Base-by-base conservation (phyloP, 768 basidiomycete species). In the Rhizopogon vulgaris region DNA sequence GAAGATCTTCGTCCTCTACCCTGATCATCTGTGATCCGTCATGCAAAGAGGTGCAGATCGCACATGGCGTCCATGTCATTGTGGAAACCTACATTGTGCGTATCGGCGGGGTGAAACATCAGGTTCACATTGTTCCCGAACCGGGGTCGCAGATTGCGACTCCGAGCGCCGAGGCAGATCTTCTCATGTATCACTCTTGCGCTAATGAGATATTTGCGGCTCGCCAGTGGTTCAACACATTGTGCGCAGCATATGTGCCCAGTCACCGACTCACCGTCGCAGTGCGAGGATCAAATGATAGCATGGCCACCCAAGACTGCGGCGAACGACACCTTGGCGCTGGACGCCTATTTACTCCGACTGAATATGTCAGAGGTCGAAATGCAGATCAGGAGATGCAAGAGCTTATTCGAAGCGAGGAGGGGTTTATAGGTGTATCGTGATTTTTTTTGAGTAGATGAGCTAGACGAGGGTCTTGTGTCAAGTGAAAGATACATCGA, bases 221-320 rank as follows among this genome's bases (percentile, higher is more conserved):
- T 49, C 49, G 28, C 18, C 30, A 18, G 24, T 25, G 27, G 25
- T 49, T 49, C 30, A 1, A 15, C 17, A 8, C 27, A 15, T 58
- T 67, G 48, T 51, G 53, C 32, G 46, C 39, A 8, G 5, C 32
- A 34, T 58, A 56, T 41, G 52, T 56, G 9, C 60, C 60, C 0
- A 40, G n/a, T n/a, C n/a, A n/a, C n/a, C n/a, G n/a, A n/a, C n/a
- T 60, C 24, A 37, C 63, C 34, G 51, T 67, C 2, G 51, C 60
- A 18, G 41, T 64, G 10, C 38, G 41, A 2, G 54, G 54, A 4
- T 40, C 53, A 34, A 14, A 51, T 17, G 50, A 62, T 41, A 49
- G 37, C 49, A 45, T 15, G 39, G 40, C 50, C 9, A 60, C 57
- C 5, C 55, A 55, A 17, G 49, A 53, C 6, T 27, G 27, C 6